Conservation (phyloP, 2,329 filamentous ascomycete genomes). For the Ramularia endophylla region DNA sequence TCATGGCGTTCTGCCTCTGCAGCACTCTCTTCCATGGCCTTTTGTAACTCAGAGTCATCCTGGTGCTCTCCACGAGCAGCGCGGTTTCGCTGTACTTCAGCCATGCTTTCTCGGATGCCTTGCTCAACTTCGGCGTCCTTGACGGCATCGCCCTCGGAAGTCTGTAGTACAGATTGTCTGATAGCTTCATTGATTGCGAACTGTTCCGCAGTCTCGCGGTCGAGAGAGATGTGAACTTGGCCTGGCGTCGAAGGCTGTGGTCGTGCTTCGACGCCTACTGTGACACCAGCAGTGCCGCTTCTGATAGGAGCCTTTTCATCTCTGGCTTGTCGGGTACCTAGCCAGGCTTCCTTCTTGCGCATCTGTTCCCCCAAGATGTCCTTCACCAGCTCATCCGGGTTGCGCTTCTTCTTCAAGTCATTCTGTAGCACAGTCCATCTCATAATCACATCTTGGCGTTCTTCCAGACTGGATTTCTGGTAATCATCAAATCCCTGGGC, state of each 20-base stretch:
- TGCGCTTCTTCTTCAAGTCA: constrained; percentile 54
- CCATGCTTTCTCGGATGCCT: constrained; percentile 67
- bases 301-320: constrained; percentile 6
- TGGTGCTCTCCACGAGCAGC: constrained; percentile 33
- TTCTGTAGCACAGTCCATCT: constrained; percentile 58
- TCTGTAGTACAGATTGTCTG: constrained; percentile 60
- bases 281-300: constrained; percentile 6
- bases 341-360: constrained; percentile 23
- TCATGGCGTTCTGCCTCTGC: constrained; percentile 27
- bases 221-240: constrained; percentile 6
- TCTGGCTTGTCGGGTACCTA: constrained; percentile 11
- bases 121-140: constrained; percentile 68
- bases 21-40: constrained; percentile 47
- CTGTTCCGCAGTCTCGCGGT: constrained; percentile 38
- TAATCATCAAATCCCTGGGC: constrained; percentile 68
- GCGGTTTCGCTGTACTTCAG: constrained; percentile 44
- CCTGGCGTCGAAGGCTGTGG: background rate
- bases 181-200: constrained; percentile 68
- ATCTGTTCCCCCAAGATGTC: constrained; percentile 36
- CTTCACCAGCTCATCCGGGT: constrained; percentile 50
- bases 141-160: constrained; percentile 60
- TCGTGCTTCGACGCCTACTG: background rate
- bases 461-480: constrained; percentile 47
- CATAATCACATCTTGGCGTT: constrained; percentile 58
- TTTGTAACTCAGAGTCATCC: constrained; percentile 38